Conservation (phyloP, 495 filamentous ascomycete genomes). For the Delitschia confertaspora region DNA sequence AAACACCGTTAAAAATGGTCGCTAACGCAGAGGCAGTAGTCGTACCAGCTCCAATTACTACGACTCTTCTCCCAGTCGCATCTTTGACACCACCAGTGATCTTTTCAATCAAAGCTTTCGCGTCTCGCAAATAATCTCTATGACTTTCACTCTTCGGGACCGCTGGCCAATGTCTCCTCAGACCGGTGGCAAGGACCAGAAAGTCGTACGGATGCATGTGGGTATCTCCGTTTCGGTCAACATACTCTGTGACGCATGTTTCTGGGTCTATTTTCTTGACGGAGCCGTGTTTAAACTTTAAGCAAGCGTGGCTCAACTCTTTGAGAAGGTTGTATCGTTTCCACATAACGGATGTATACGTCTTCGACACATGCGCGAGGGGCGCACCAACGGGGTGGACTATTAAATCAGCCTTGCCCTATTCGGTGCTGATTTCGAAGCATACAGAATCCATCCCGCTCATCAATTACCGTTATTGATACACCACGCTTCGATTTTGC, state of each 20-base stretch:
- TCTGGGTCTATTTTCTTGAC: slow-evolving; percentile 46
- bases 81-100: slow-evolving; percentile 28
- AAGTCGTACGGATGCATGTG: slow-evolving; percentile 51
- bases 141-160: slow-evolving; percentile 49
- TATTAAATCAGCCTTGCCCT: slow-evolving; percentile 7
- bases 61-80: slow-evolving; percentile 41
- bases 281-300: slow-evolving; percentile 50
- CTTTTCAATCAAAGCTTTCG: slow-evolving; percentile 37
- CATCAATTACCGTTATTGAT: slow-evolving; percentile 59
- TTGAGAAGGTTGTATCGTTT: slow-evolving; percentile 51
- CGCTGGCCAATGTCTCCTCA: slow-evolving; percentile 53
- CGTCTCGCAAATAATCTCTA: slow-evolving; percentile 51
- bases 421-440: slow-evolving; percentile 4
- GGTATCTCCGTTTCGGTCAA: slow-evolving; percentile 24
- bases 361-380: slow-evolving; percentile 49
- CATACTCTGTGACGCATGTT: slow-evolving; percentile 31
- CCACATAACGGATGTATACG: slow-evolving; percentile 52
- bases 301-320: slow-evolving; percentile 43
- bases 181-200: slow-evolving; percentile 51
- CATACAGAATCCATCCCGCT: slow-evolving; percentile 62
- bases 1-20: slow-evolving; percentile 1
- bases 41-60: slow-evolving; percentile 49
- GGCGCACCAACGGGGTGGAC: slow-evolving; percentile 58
- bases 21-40: slow-evolving; percentile 5
- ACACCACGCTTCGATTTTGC: slow-evolving; percentile 39